Base-by-base conservation (phyloP, 805 yeast genomes). In the Candida schatavii region DNA sequence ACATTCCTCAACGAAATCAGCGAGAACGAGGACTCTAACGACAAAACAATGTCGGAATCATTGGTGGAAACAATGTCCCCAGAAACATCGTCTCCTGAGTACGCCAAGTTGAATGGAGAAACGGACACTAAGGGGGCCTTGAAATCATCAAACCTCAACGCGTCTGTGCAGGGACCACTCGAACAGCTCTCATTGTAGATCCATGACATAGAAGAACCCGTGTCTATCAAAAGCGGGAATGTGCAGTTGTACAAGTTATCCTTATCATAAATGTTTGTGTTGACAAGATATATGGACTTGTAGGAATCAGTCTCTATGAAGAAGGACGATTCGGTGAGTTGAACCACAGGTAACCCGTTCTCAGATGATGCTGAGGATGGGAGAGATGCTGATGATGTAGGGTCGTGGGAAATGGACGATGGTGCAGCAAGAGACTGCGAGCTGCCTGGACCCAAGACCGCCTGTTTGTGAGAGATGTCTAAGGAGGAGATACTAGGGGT, bases 121-220 rank as follows among this genome's bases (percentile, higher is more conserved):
- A 59, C 45, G 0, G 64, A 39, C 0, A 50, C 42, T 1, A 49
- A 32, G 1, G 40, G 31, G 3, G 54, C 23, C 9, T 54, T 32
- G 14, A 49, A 39, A 39, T 54, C 54, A 38, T 46, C 38, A 20
- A 73, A 59, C 46, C 46, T 52, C 22, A 44, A 43, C 19, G 62
- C 54, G 26, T 52, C 52, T 2, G 53, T 39, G 49, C 86, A 81
- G 1, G 77, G 65, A 7, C 48, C 44, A 4, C 50, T 68, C 1
- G 61, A 56, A 61, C 87, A 81, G 29, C 71, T 57, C 1, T 66
- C 55, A 37, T 77, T 80, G 54, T 78, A 80, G 3, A 82, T 68
- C 88, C 88, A 82, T 2, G 80, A 55, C 43, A 80, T 74, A 14
- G 81, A 80, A 21, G 84, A 78, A 5, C 85, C 87, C 0, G 88